Conservation (phyloP, 2,329 filamentous ascomycete species). For the Aspergillus sp. region DNA sequence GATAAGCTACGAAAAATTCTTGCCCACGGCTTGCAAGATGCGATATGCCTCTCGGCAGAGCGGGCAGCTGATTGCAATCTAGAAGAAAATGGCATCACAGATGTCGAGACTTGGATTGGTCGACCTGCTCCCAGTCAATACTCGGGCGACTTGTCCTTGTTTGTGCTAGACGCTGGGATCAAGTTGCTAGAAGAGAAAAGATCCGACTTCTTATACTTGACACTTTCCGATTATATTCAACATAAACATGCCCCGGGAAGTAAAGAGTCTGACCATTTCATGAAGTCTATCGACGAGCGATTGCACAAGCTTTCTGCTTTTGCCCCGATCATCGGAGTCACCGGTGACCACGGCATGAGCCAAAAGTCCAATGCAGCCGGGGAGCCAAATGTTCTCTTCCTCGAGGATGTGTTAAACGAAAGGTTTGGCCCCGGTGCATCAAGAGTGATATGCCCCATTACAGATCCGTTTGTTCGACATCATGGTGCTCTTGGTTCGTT, state of each 20-base stretch:
- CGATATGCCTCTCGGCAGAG: conserved; percentile 39
- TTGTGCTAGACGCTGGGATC: conserved; percentile 40
- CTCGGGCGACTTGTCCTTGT: conserved; percentile 41
- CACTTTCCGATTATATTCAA: conserved; percentile 43
- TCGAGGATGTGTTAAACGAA: conserved; percentile 33
- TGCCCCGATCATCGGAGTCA: conserved; percentile 35
- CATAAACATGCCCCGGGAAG: conserved; percentile 38
- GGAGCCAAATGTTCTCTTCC: conserved; percentile 35
- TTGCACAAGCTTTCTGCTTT: conserved; percentile 28
- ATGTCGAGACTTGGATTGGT: conserved; percentile 36
- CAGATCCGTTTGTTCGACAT: conserved; percentile 41
- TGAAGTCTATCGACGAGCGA: conserved; percentile 29
- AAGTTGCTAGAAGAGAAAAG: conserved; percentile 36
- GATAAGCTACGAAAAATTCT: conserved; percentile 42
- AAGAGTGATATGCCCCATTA: conserved; percentile 42
- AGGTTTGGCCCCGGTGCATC: conserved; percentile 26
- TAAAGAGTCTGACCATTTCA: conserved; percentile 34
- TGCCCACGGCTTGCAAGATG: conserved; percentile 29
- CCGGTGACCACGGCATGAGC: conserved; percentile 43
- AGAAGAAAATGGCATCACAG: conserved; percentile 30
- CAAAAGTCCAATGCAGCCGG: conserved; percentile 32
- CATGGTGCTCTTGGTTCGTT: conserved; percentile 41
- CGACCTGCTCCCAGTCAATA: conserved; percentile 35
- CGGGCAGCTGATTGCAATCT: conserved; percentile 23
- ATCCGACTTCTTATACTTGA: conserved; percentile 41